Conservation (phyloP, 331 rosid genomes). For the Rosa hybrid region DNA sequence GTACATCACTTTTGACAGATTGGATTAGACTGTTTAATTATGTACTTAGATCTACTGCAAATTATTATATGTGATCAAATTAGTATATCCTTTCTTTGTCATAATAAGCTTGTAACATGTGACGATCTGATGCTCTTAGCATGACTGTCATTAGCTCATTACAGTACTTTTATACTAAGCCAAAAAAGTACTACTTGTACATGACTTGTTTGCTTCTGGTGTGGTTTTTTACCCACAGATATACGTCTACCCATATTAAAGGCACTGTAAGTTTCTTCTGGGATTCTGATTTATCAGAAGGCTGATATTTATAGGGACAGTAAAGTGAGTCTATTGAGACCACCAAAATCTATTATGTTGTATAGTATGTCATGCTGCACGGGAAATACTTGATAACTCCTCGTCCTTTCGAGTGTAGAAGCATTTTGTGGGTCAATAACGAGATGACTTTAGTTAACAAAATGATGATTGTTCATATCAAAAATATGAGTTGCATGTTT, state of each 20-base stretch:
- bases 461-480: background rate
- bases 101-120: background rate
- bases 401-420: background rate
- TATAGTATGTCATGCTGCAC: background rate
- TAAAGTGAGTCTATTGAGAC: background rate
- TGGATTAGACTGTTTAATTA: background rate
- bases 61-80: background rate
- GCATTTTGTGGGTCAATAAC: background rate
- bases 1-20: background rate
- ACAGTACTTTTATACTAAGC: background rate
- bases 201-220: background rate
- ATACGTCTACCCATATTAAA: background rate
- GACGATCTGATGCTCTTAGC: background rate
- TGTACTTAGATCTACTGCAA: background rate
- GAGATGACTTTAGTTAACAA: background rate
- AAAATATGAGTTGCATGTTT: background rate
- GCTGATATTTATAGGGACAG: background rate
- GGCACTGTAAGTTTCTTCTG: background rate
- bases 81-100: background rate
- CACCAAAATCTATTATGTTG: background rate
- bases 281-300: background rate
- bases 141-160: background rate
- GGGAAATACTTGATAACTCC: background rate
- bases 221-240: background rate
- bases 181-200: background rate